These are phyloP conservation scores for Ceratobasidium sp. DNA, from an alignment of 1,284 basidiomycete genomes.

Conservation along the genomic window DNA sequence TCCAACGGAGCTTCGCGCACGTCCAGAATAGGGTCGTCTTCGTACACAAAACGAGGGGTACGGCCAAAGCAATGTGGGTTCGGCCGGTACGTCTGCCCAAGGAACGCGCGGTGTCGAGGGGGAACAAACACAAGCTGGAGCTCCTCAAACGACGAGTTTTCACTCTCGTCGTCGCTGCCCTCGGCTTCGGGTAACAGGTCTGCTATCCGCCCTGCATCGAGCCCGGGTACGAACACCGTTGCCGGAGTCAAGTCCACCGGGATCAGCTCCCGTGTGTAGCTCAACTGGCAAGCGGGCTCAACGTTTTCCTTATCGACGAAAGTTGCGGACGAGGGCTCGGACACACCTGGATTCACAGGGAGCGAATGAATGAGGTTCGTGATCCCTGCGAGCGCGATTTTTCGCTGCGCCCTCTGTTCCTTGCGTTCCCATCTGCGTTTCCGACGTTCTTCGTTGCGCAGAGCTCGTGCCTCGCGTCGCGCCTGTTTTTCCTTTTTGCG, in stretches of 20 bases:
- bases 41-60: slow-evolving; percentile 24
- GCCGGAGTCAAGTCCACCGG: background rate
- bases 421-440: background rate
- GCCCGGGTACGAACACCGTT: background rate
- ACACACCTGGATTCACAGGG: background rate
- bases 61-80: slow-evolving; percentile 30
- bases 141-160: background rate
- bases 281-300: background rate
- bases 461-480: background rate
- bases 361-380: slow-evolving; percentile 7
- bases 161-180: slow-evolving; percentile 3
- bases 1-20: slow-evolving; percentile 6
- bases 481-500: slow-evolving; percentile 13
- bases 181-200: background rate
- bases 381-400: slow-evolving; percentile 19
- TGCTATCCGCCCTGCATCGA: background rate
- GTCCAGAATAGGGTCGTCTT: slow-evolving; percentile 33
- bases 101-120: slow-evolving; percentile 25
- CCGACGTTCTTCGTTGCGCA: slow-evolving; percentile 15
- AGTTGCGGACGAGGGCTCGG: background rate
- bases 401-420: background rate
- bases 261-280: background rate
- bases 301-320: background rate
- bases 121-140: slow-evolving; percentile 28
- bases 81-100: slow-evolving; percentile 3